Conservation (phyloP, 495 filamentous ascomycete species). For the Cudoniella acicularis region DNA sequence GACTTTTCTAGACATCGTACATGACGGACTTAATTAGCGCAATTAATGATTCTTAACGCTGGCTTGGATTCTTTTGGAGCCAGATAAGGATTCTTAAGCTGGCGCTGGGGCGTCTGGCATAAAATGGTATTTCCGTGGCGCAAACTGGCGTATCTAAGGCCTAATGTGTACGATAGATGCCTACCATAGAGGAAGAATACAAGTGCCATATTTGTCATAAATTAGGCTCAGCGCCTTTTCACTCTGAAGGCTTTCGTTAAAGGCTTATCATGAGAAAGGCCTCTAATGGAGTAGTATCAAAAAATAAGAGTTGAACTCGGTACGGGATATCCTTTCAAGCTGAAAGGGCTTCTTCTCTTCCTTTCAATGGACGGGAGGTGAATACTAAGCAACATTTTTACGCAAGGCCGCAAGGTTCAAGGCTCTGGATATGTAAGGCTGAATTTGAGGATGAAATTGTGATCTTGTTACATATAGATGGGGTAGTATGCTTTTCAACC, state of each 20-base stretch:
- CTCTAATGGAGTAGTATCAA: too few species aligned
- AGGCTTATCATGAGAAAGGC: too few species aligned
- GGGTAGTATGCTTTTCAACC: too few species aligned
- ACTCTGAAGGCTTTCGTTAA: not conserved
- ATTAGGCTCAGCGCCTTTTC: not conserved
- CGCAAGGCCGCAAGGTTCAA: too few species aligned
- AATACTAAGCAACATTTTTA: too few species aligned
- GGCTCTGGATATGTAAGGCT: too few species aligned
- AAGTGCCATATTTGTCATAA: not conserved
- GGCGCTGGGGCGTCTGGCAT: not conserved
- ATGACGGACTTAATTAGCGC: constrained; percentile 17
- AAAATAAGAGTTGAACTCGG: too few species aligned
- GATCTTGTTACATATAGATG: too few species aligned
- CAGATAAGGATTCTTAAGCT: not conserved
- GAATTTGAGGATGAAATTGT: too few species aligned
- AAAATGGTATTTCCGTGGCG: not conserved
- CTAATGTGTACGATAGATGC: constrained; percentile 13
- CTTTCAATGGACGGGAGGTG: too few species aligned
- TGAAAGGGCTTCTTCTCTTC: too few species aligned
- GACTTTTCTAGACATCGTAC: constrained; percentile 4
- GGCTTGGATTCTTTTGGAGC: constrained; percentile 13
- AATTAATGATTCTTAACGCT: constrained; percentile 12
- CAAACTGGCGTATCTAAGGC: constrained; percentile 2
- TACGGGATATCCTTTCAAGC: too few species aligned
- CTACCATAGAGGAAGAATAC: constrained; percentile 4